Conservation (phyloP, 257 asterid genomes). For the Nicotiana tomentosiformis region DNA sequence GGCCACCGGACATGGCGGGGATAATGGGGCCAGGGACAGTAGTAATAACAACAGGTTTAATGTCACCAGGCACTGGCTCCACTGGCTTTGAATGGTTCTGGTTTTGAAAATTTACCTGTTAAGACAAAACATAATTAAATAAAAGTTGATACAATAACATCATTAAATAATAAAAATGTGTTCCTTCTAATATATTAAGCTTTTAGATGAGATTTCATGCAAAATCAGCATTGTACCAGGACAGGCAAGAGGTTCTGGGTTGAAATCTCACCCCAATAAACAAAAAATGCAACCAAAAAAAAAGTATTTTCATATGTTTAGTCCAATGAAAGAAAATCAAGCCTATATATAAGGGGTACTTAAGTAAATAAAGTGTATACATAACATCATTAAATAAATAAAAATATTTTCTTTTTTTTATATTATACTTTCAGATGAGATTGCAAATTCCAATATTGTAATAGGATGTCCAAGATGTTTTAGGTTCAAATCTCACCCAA, state of each 20-base stretch:
- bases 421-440: too few species aligned
- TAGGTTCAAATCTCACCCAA: too few species aligned
- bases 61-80: conserved; percentile 49
- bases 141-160: too few species aligned
- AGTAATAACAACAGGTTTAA: conserved; percentile 65
- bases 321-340: not conserved
- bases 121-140: not conserved
- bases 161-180: not conserved
- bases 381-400: too few species aligned
- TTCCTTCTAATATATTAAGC: not conserved
- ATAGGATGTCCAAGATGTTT: too few species aligned
- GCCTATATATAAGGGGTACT: not conserved
- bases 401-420: too few species aligned
- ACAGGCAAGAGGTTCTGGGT: not conserved
- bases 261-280: not conserved
- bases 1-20: conserved; percentile 28
- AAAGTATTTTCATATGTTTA: not conserved
- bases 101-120: conserved; percentile 31
- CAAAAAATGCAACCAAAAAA: not conserved
- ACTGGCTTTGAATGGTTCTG: conserved; percentile 42
- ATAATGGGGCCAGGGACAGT: conserved; percentile 39
- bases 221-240: not conserved
- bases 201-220: not conserved
- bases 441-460: too few species aligned
- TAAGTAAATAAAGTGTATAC: too few species aligned